Conservation (phyloP, 306 rosid genomes). For the Lotus japonicus region DNA sequence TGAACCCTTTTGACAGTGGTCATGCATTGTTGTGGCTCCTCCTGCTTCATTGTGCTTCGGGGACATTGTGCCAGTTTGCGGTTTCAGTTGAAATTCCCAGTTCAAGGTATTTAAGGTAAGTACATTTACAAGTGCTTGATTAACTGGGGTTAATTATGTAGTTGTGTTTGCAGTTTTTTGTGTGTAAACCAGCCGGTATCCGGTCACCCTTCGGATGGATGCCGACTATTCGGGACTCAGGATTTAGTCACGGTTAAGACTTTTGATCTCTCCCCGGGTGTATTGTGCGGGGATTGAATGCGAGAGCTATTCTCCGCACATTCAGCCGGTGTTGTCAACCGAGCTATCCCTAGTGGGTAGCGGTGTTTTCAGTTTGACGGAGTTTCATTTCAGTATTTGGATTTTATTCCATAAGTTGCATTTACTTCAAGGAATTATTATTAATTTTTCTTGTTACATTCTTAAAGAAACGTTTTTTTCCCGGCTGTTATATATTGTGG, state of each 20-base stretch:
- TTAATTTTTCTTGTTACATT: neutral
- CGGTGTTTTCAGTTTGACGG: too few species aligned
- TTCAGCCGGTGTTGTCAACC: too few species aligned
- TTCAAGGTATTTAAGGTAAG: conserved; percentile 26
- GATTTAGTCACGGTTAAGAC: too few species aligned
- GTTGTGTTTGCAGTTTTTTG: neutral
- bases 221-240: too few species aligned
- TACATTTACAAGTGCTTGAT: conserved; percentile 3
- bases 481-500: conserved; percentile 2
- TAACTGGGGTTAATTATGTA: neutral
- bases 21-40: conserved; percentile 13
- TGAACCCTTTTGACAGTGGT: conserved; percentile 12
- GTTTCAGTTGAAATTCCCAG: conserved; percentile 7
- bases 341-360: neutral
- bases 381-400: conserved; percentile 22
- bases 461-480: neutral
- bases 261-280: too few species aligned
- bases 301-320: too few species aligned
- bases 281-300: too few species aligned
- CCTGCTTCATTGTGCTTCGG: conserved; percentile 11
- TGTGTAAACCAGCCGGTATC: too few species aligned
- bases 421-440: neutral
- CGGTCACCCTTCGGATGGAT: too few species aligned
- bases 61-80: neutral
- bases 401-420: conserved; percentile 4